These are phyloP conservation scores for Ceriops tagal DNA, from an alignment of 345 rosid genomes.

Conservation along the genomic window DNA sequence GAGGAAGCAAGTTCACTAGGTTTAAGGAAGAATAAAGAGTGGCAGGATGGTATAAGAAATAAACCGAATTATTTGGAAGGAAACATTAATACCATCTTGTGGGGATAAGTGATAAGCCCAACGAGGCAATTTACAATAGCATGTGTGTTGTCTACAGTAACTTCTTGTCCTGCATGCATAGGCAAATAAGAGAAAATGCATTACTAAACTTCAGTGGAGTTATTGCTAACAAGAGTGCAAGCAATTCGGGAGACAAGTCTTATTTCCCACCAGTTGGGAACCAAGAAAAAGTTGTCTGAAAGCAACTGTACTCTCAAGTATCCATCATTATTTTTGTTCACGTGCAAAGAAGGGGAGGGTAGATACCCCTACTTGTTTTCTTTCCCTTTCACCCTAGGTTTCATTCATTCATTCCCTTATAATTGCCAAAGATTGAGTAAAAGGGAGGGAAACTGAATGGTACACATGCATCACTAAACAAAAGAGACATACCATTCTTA, in stretches of 20 bases:
- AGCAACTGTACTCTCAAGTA: too few relatives aligned
- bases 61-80: not conserved
- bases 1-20: too few relatives aligned
- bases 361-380: too few relatives aligned
- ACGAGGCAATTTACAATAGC: conserved; percentile 53
- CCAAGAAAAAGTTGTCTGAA: too few relatives aligned
- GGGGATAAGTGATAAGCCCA: conserved; percentile 52
- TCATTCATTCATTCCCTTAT: too few relatives aligned
- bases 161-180: conserved; percentile 55
- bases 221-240: not conserved
- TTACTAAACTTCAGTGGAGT: not conserved
- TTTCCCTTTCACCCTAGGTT: too few relatives aligned
- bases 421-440: too few relatives aligned
- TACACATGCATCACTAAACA: not conserved
- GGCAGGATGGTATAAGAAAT: not conserved
- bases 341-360: too few relatives aligned
- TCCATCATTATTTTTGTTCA: too few relatives aligned
- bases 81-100: conserved; percentile 52
- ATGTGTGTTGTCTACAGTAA: conserved; percentile 55
- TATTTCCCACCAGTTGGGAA: not conserved
- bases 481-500: conserved; percentile 45
- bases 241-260: not conserved
- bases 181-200: conserved; percentile 3
- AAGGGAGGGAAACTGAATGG: not conserved
- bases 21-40: not conserved